Evolutionary conservation across 768 basidiomycete genomes (phyloP).

Genomic region (Leccinum arenicola): DNA sequence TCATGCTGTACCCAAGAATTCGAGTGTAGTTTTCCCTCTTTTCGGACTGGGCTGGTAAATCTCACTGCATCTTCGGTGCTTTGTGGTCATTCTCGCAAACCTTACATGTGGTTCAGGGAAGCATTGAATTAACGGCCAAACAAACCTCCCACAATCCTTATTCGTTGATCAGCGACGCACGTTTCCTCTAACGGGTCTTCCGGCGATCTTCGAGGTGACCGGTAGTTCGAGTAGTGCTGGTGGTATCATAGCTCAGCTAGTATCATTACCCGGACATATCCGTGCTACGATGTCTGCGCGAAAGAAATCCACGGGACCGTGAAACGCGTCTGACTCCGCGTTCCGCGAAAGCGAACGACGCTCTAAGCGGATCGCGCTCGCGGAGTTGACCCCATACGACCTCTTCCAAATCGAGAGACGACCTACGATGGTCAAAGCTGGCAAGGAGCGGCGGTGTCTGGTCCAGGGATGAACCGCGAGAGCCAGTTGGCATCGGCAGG

Average conservation of each 20-base stretch:
- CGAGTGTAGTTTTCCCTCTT: neutral
- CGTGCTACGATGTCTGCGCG: neutral
- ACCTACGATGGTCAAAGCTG: slow-evolving; percentile 10
- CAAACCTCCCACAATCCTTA: neutral
- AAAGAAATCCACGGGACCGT: neutral
- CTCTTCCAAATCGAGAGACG: slow-evolving; percentile 31
- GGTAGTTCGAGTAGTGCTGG: neutral
- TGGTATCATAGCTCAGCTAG: slow-evolving; percentile 1
- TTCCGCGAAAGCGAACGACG: slow-evolving; percentile 30
- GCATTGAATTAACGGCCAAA: slow-evolving; percentile 2
- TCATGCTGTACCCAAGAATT: neutral
- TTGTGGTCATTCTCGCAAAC: neutral
- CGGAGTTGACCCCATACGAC: slow-evolving; percentile 26
- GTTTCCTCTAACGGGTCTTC: neutral
- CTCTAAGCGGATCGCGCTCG: slow-evolving; percentile 25
- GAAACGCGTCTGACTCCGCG: slow-evolving; percentile 20
- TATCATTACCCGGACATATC: neutral
- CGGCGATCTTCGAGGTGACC: neutral
- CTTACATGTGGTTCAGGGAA: neutral
- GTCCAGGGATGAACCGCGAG: neutral
- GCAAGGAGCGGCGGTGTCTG: neutral
- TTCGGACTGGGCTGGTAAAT: neutral
- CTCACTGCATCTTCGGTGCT: neutral
- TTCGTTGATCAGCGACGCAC: neutral
- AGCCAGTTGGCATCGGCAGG: neutral